Percentiles rank a stretch among this genome's conserved stretches.
Evolutionary conservation across 495 filamentous ascomycete species (phyloP).

Genomic region (Podospora bellae-mahoneyi): DNA sequence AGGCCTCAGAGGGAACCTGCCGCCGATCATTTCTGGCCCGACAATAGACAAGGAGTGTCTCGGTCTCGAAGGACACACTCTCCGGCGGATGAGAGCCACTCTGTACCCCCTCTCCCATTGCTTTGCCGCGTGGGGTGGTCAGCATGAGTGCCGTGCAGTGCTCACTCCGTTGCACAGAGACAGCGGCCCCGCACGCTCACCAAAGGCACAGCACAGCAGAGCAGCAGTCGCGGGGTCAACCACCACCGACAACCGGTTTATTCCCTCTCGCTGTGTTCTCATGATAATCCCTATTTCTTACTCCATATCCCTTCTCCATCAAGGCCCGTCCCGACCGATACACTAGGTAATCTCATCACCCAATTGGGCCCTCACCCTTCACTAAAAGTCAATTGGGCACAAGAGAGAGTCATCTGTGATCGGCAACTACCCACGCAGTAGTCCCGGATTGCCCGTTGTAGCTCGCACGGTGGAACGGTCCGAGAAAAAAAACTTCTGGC

Average conservation of each 20-base stretch:
- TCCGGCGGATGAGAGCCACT: background rate
- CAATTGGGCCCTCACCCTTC: constrained; percentile 6
- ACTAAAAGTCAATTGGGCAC: constrained; percentile 13
- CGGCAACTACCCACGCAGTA: constrained; percentile 9
- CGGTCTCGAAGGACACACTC: too few relatives aligned
- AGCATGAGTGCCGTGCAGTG: background rate
- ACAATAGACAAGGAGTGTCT: too few relatives aligned
- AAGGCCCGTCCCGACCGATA: background rate
- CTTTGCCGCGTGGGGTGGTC: background rate
- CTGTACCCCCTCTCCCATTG: background rate
- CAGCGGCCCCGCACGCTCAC: constrained; percentile 1
- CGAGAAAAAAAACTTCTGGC: constrained; percentile 10
- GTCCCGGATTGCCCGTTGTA: constrained; percentile 9
- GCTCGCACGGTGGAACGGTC: constrained; percentile 19
- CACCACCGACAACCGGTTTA: background rate
- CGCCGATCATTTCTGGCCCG: background rate
- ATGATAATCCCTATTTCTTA: background rate
- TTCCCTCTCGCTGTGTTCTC: background rate
- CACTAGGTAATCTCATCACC: background rate
- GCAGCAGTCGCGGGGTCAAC: background rate
- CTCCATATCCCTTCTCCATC: background rate
- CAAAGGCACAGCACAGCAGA: background rate
- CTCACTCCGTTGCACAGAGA: constrained; percentile 8
- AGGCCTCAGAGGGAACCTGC: constrained; percentile 17
- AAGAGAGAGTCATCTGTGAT: constrained; percentile 4